Base-by-base conservation (phyloP, 352 stramenopile genomes). In the Phytophthora pseudosyringae region DNA sequence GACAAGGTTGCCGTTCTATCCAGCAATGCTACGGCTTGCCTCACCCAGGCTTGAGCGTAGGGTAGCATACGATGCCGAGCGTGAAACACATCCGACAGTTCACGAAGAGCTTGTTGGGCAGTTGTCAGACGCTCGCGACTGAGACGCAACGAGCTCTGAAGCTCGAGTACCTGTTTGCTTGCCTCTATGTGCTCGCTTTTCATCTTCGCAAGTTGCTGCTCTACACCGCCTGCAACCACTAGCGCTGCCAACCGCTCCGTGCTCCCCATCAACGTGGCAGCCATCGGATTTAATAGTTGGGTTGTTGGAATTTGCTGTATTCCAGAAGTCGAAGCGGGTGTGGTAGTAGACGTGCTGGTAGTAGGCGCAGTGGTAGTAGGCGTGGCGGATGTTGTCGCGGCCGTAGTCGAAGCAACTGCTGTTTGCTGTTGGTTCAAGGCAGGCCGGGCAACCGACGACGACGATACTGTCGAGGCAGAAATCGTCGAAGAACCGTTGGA, bases 131-230 rank as follows among this genome's bases (percentile, higher is more conserved):
- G 83, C 29, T 90, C 87, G 28, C 81, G 85, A 50, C 78, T 88
- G 5, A 91, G 56, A 28, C 67, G 69, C 49, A 95, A 74, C 15
- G 84, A 88, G 21, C 80, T 81, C 44, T 93, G 75, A 26, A 91
- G 66, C 43, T 91, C 85, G 4, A 81, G 49, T 5, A 89, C 76
- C 70, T 93, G 82, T 3, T 83, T 75, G 61, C 89, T 93, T 11
- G 86, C 64, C 57, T 95, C 85, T 0, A 78, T 56, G 49, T 92
- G 76, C 41, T 92, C 87, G 21, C 38, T 73, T 48, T 90, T 89
- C 75, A 95, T 85, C 49, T 89, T 92, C 0, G 73, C 49, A 1
- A 94, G 63, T 49, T 93, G 85, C 16, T 90, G 78, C 41, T 93
- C 81, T 3, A 95, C 73, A n/a, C 81, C 83, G 31, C 80, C 78